Base-by-base conservation (phyloP, 306 rosid species). In the Abrus pulchellus region DNA sequence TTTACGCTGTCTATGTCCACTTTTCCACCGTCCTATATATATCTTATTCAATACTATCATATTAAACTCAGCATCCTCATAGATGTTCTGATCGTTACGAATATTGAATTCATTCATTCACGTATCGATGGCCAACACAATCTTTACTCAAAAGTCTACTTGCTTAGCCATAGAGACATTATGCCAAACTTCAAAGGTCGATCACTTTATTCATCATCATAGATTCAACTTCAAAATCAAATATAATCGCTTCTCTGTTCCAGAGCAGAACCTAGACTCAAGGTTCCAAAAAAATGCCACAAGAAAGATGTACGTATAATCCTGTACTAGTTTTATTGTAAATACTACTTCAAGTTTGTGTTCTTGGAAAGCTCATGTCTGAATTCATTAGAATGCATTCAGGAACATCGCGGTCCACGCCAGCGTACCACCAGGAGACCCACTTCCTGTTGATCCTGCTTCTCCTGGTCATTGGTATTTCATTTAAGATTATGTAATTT, bases 341-440 rank as follows among this genome's bases (percentile, higher is more conserved):
- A 68, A 47, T 68, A n/a, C 2, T 3, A 20, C 20, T 20, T 20
- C 20, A 20, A 20, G 20, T 20, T 20, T 55, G 5, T 12, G 29
- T 29, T 10, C 3, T 5, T 2, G 0, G 20, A 20, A 20, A 20
- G 20, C 20, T 20, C 20, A 20, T 20, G 20, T 20, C 20, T 20
- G 20, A 20, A 20, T 20, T 20, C 20, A 20, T 2, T 38, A 14
- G 8, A 1, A 29, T 75, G 13, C 81, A 70, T 32, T 20, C 84
- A 90, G 92, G 92, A 79, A 77, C 43, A 54, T 87, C 76, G 77
- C 8, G 32, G 88, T 90, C 41, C 68, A 41, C 0, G 53, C 74
- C 63, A 3, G 84, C 57, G 72, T 10, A 45, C 56, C 56, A 27
- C 86, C 92, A 33, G 84, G 53, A 48, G 10, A 73, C 7, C 80